These are phyloP conservation scores for Melanopsichium pennsylvanicum DNA, from an alignment of 1,284 basidiomycete species.

Conservation along the genomic window DNA sequence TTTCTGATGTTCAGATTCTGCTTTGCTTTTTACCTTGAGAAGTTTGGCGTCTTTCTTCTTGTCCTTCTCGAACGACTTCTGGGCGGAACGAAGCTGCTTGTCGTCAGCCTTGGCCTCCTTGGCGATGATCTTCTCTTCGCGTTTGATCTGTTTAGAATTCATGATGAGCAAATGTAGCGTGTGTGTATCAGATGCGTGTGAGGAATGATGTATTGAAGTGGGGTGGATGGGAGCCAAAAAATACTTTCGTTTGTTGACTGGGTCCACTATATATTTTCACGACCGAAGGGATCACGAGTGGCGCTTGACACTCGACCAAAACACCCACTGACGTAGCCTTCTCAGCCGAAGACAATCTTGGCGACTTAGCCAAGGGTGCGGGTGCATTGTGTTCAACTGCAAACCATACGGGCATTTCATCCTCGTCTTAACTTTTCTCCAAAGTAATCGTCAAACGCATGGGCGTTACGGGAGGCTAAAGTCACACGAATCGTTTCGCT, in stretches of 20 bases:
- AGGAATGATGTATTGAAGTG: neutral
- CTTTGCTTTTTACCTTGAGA: conserved; percentile 22
- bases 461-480: too few relatives aligned
- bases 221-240: neutral
- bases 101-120: conserved; percentile 35
- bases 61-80: conserved; percentile 25
- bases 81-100: conserved; percentile 27
- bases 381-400: too few relatives aligned
- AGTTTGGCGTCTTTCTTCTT: conserved; percentile 34
- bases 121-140: conserved; percentile 34
- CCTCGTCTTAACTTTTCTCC: too few relatives aligned
- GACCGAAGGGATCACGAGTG: neutral
- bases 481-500: too few relatives aligned
- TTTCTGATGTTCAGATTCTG: conserved; percentile 39
- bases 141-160: conserved; percentile 33
- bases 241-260: too few relatives aligned
- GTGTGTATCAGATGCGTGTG: neutral
- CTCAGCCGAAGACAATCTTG: neutral
- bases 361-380: too few relatives aligned
- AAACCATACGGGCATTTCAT: too few relatives aligned
- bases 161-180: conserved; percentile 10
- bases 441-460: too few relatives aligned
- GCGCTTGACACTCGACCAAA: too few relatives aligned
- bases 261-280: conserved; percentile 1
- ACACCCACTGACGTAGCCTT: neutral